Evolutionary conservation across 2,329 filamentous ascomycete genomes (phyloP), one percentile per base, ranked within the genome.

Genomic region (Coniella vitis): DNA sequence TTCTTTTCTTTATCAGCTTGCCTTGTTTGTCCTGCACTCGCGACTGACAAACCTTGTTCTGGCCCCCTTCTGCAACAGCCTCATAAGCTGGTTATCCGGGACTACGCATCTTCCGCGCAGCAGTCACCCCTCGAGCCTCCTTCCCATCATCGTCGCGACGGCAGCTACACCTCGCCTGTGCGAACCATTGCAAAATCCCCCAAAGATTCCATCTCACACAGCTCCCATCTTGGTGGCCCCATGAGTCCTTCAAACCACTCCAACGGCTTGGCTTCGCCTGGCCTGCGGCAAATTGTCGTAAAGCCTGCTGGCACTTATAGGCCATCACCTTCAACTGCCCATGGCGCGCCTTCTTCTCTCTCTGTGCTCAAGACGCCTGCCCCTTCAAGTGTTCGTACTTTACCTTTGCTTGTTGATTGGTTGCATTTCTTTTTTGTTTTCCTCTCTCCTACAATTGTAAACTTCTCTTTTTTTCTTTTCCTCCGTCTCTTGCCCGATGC

Each of bases 151-250:
- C 25, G 25, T 29, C 25, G 25, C 62, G 74, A 72, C 67, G 66
- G 67, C 53, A 63, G 62, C 57, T 74, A 75, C 61, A 69, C 69
- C 45, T 78, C 76, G 40, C 73, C 76, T 32, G 65, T 70, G 35
- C 61, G 66, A 47, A 60, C 69, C 20, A 65, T 10, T 5, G 10
- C 66, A 17, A 73, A 72, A 54, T 67, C 70, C 36, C 68, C 74
- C 20, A 70, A 69, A 46, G 80, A 76, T 49, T 76, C 76, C 25
- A 58, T 71, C 54, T 65, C 74, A 14, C 75, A 75, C 5, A 5
- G 5, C 54, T 67, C 71, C 13, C 70, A 69, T 56, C 54, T 56
- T 35, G 49, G 65, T 40, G 69, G 67, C 39, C 70, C 72, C 47
- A 63, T 69, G 56, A 74, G 69, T 55, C 70, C 72, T 43, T 66